Conservation (phyloP, 805 yeast genomes). For the Kockiozyma suomiensis region DNA sequence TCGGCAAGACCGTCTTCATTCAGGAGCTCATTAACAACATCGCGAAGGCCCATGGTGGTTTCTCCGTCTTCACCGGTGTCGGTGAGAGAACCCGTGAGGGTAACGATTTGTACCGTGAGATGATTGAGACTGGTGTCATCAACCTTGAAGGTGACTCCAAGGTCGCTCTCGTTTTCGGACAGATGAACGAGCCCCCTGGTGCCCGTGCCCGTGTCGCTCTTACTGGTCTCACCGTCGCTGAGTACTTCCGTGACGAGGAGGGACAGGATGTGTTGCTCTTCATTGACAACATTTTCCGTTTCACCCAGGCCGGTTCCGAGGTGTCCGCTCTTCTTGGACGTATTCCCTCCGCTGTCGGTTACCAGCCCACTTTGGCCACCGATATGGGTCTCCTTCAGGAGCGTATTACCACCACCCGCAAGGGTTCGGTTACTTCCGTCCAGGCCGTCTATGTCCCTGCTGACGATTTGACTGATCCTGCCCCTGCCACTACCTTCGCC, state of each 20-base stretch:
- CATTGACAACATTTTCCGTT: conserved; percentile 99
- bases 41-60: conserved; percentile 99
- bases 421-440: conserved; percentile 99
- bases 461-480: conserved; percentile 99
- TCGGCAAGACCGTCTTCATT: conserved; percentile 99
- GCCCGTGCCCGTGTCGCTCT: conserved; percentile 99
- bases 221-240: conserved; percentile 99
- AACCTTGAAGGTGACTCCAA: conserved; percentile 99
- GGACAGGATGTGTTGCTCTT: conserved; percentile 99
- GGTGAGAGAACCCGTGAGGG: conserved; percentile 99
- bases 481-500: conserved; percentile 98
- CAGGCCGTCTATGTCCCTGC: conserved; percentile 99
- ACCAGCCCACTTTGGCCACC: conserved; percentile 99
- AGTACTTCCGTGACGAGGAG: conserved; percentile 99
- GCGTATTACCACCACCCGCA: conserved; percentile 99
- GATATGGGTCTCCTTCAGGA: conserved; percentile 99
- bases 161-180: conserved; percentile 99
- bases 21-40: conserved; percentile 99
- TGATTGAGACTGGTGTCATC: conserved; percentile 99
- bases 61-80: conserved; percentile 99
- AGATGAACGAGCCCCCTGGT: conserved; percentile 99
- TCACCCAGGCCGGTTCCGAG: conserved; percentile 99
- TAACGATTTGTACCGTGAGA: conserved; percentile 99
- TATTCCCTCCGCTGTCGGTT: conserved; percentile 99
- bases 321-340: conserved; percentile 99